Conservation (phyloP, 176 grass and related monocot genomes). For the Carex cristatella region DNA sequence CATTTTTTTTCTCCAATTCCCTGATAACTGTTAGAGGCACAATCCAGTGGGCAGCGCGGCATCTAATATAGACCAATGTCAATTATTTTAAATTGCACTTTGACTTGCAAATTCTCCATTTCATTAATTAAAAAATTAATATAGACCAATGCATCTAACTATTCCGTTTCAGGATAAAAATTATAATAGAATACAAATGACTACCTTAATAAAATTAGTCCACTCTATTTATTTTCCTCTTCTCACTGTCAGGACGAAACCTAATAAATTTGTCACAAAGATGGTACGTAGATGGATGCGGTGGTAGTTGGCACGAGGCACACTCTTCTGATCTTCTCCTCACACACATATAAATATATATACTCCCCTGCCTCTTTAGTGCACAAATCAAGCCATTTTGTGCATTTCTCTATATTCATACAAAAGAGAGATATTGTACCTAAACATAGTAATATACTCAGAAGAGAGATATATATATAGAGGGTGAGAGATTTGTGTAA, state of each 20-base stretch:
- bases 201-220: neutral
- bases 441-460: neutral
- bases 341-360: neutral
- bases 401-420: neutral
- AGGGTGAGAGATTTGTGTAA: neutral
- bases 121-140: too few relatives aligned
- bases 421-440: neutral
- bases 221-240: neutral
- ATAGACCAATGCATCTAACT: too few relatives aligned
- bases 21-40: too few relatives aligned
- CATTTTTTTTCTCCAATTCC: too few relatives aligned
- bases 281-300: slow-evolving; percentile 16
- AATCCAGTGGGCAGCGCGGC: too few relatives aligned
- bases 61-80: too few relatives aligned
- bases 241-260: neutral
- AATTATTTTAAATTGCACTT: too few relatives aligned
- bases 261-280: neutral
- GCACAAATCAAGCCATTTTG: neutral
- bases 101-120: too few relatives aligned
- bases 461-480: neutral
- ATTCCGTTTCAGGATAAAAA: too few relatives aligned
- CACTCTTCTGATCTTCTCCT: neutral
- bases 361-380: neutral
- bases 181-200: too few relatives aligned
- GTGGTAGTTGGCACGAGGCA: slow-evolving; percentile 4